Evolutionary conservation across 805 yeast species (phyloP).

Genomic region (Schwanniomyces polymorphus): DNA sequence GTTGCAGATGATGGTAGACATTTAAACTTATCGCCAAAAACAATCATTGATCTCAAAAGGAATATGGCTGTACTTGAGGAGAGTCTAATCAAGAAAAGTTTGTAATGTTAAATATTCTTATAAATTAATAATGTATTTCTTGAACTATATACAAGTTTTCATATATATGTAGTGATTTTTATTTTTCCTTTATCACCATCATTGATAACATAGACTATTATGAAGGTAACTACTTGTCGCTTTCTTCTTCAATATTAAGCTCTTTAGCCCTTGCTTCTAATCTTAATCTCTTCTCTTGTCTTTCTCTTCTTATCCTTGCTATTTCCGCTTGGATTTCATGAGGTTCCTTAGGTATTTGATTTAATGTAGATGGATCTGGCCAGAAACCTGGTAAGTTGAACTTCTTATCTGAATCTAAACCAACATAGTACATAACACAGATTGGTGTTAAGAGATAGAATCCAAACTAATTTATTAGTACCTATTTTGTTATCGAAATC

Average conservation of each 20-base stretch:
- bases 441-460: conserved; percentile 86
- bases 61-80: conserved; percentile 18
- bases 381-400: conserved; percentile 91
- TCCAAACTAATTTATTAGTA: conserved; percentile 51
- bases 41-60: conserved; percentile 25
- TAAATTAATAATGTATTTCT: not conserved
- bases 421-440: conserved; percentile 89
- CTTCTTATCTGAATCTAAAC: conserved; percentile 85
- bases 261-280: conserved; percentile 70
- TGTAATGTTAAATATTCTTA: not conserved
- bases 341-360: conserved; percentile 90
- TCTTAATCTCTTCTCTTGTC: conserved; percentile 68
- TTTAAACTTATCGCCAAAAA: conserved; percentile 16
- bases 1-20: conserved; percentile 14
- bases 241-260: conserved; percentile 59
- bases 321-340: conserved; percentile 89
- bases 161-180: not conserved
- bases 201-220: no score
- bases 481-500: not conserved
- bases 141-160: conserved; percentile 1
- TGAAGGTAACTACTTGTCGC: conserved; percentile 9
- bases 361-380: conserved; percentile 94
- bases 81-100: not conserved
- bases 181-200: not conserved
- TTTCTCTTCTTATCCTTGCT: conserved; percentile 79